Evolutionary conservation across 1,284 basidiomycete genomes (phyloP).

Genomic region (Mycena sp.): DNA sequence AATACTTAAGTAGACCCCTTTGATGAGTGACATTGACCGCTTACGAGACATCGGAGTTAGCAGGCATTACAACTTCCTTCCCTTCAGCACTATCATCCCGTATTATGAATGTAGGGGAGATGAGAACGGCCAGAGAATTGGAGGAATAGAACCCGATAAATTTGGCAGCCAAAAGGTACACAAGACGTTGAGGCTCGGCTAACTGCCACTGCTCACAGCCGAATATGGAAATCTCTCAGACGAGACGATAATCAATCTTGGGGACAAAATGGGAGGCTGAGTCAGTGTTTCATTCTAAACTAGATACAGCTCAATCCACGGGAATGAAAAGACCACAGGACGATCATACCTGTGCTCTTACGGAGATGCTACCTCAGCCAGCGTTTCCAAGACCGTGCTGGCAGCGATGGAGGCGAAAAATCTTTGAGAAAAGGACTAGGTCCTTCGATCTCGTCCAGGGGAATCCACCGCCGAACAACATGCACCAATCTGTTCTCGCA

Average conservation of each 20-base stretch:
- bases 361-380: slow-evolving; percentile 19
- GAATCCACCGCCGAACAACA: slow-evolving; percentile 52
- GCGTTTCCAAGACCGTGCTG: slow-evolving; percentile 21
- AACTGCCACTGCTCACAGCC: neutral
- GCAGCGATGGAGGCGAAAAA: slow-evolving; percentile 17
- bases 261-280: neutral
- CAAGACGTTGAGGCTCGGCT: no score
- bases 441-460: slow-evolving; percentile 34
- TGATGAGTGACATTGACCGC: neutral
- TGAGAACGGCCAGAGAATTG: no score
- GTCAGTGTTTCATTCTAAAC: slow-evolving; percentile 6
- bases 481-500: slow-evolving; percentile 61
- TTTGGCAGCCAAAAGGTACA: no score
- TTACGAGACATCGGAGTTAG: slow-evolving; percentile 15
- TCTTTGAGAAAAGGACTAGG: slow-evolving; percentile 37
- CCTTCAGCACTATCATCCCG: neutral
- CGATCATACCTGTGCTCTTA: neutral
- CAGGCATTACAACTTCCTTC: neutral
- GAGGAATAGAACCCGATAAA: no score
- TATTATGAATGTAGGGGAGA: neutral
- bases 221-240: neutral
- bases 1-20: slow-evolving; percentile 8
- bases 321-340: neutral
- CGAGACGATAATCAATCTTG: no score
- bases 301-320: neutral